Base-by-base conservation (phyloP, 805 yeast genomes). In the Wickerhamiella bombiphila region DNA sequence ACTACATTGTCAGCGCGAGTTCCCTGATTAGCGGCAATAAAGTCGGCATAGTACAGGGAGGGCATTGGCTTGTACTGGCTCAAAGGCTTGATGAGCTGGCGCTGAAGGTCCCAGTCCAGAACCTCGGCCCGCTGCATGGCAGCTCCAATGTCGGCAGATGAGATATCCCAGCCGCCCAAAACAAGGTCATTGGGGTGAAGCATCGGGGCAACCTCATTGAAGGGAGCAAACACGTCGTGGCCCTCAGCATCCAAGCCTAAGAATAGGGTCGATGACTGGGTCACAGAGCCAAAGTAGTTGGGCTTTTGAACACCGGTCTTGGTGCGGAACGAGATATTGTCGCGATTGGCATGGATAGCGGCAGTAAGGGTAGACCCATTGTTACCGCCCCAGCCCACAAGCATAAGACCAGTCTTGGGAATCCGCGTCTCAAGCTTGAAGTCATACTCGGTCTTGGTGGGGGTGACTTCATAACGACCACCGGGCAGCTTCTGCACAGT, bases 311-410 rank as follows among this genome's bases (percentile, higher is more conserved):
- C 67, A 37, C 94, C 94, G 39, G 75, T 76, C 63, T 83, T 85
- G 51, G 80, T 83, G 55, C 80, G 74, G 65, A 86, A 86, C 36
- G 72, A 60, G 45, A 86, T 58, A 44, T 80, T 69, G 57, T 80
- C 69, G 53, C 77, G 82, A 67, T 86, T 86, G 42, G 96, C 94
- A 47, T 80, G 70, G 36, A 76, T 68, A 7, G 95, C 77, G 32
- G 88, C 85, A 38, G 85, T 72, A 47, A 88, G 68, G 11, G 97
- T 86, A 42, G 95, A 70, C 60, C 96, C 97, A 56, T 86, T 86
- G 68, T 86, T 86, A 61, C 97, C 97, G 51, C 96, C 96, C 48
- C 86, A 68, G 50, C 97, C 97, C 25, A 86, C 96, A 45, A 88
- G 68, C 74, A 86, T 61, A 45, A 86, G 66, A 51, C 97, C 97